Evolutionary conservation across 768 basidiomycete genomes (phyloP).

Genomic region (Arthromyces matolae): DNA sequence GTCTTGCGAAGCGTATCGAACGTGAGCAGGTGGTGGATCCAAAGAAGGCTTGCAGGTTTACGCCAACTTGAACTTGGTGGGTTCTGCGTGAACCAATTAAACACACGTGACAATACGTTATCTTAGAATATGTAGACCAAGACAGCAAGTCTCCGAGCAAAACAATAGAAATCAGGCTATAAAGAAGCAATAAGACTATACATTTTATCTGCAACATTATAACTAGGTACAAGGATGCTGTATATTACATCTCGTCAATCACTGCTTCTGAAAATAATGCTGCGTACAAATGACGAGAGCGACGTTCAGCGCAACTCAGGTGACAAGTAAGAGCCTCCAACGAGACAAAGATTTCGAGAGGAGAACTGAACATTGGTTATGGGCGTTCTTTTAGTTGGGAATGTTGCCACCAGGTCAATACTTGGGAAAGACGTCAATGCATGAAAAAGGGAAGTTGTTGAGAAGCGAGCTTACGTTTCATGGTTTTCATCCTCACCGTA

Average conservation of each 20-base stretch:
- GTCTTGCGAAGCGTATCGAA: not conserved
- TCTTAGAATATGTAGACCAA: no score
- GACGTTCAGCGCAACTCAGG: conserved; percentile 54
- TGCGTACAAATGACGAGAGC: no score
- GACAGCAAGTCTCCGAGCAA: no score
- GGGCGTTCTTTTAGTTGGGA: conserved; percentile 94
- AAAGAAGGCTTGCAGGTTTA: not conserved
- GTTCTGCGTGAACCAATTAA: conserved; percentile 14
- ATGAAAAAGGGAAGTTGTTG: conserved; percentile 9
- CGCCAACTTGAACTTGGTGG: conserved; percentile 1
- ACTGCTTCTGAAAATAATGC: no score
- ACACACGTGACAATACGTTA: conserved; percentile 14
- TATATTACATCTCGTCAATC: conserved; percentile 4
- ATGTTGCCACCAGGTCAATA: conserved; percentile 81
- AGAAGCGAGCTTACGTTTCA: conserved; percentile 61
- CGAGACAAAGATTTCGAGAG: conserved; percentile 88
- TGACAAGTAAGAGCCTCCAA: conserved; percentile 70
- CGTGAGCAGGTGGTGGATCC: not conserved
- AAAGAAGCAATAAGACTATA: no score
- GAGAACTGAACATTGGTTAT: conserved; percentile 92
- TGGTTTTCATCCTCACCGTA: conserved; percentile 53
- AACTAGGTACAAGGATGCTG: conserved; percentile 1
- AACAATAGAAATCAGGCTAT: no score
- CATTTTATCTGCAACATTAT: no score
- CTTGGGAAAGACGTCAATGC: conserved; percentile 43